Percentiles rank a stretch among this genome's conserved stretches.
Conservation (phyloP, 352 stramenopile genomes). For the Thalassiosira mediterranea region DNA sequence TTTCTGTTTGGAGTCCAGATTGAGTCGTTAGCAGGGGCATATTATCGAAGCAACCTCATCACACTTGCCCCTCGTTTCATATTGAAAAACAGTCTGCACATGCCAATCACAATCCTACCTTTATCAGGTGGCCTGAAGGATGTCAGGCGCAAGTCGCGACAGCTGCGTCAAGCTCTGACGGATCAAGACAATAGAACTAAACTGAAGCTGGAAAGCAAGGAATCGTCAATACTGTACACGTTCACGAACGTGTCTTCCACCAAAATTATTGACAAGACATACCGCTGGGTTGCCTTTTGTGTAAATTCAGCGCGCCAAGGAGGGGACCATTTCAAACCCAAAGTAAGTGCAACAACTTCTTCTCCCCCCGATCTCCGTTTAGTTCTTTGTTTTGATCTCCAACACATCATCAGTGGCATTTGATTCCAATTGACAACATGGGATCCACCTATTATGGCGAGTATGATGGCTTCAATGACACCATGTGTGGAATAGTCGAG, state of each 20-base stretch:
- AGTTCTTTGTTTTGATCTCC: no score
- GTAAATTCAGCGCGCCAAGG: conserved; percentile 36
- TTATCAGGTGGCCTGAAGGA: conserved; percentile 34
- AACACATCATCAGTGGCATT: conserved; percentile 44
- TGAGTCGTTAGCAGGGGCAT: conserved; percentile 55
- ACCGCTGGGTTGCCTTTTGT: conserved; percentile 44
- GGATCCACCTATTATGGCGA: conserved; percentile 26
- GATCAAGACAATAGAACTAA: conserved; percentile 14
- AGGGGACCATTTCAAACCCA: conserved; percentile 6
- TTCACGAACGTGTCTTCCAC: conserved; percentile 22
- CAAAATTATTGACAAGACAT: conserved; percentile 11
- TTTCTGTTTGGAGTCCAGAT: conserved; percentile 46
- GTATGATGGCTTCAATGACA: conserved; percentile 31
- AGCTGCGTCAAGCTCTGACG: conserved; percentile 14
- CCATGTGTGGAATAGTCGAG: conserved; percentile 24
- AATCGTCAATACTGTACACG: conserved; percentile 43
- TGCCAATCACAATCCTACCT: conserved; percentile 46
- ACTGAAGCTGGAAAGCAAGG: conserved; percentile 12
- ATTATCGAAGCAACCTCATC: conserved; percentile 45
- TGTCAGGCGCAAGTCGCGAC: conserved; percentile 19
- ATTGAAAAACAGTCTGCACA: conserved; percentile 59
- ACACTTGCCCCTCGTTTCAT: conserved; percentile 51
- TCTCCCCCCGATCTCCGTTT: no score
- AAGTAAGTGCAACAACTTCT: no score
- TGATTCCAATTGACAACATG: conserved; percentile 22